Evolutionary conservation across 371 early-diverging fungal species (phyloP).

Genomic region (Homolaphlyctis polyrhiza): DNA sequence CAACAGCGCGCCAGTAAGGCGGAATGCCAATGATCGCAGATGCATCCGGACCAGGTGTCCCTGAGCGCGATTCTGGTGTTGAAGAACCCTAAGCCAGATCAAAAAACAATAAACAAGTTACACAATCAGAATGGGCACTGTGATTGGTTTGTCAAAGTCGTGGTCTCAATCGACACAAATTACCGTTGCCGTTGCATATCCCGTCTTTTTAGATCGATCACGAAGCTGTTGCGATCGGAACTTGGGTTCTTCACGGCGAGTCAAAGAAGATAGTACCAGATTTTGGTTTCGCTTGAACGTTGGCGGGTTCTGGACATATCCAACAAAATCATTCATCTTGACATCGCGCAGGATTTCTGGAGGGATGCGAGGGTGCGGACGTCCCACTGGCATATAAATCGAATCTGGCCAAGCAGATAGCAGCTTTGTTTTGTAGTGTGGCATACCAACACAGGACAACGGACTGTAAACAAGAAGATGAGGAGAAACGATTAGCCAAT

Average conservation of each 20-base stretch:
- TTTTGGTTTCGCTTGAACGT: slow-evolving; percentile 71
- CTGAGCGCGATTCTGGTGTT: too few species aligned
- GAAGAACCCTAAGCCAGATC: too few species aligned
- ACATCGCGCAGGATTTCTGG: slow-evolving; percentile 67
- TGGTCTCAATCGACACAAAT: too few species aligned
- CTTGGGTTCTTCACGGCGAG: slow-evolving; percentile 47
- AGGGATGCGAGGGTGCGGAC: slow-evolving; percentile 65
- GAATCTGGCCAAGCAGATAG: slow-evolving; percentile 69
- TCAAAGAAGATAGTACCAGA: not conserved
- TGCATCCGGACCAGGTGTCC: too few species aligned
- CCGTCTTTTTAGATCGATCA: slow-evolving; percentile 30
- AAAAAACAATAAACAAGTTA: not conserved
- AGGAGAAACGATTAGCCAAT: too few species aligned
- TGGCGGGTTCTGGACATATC: slow-evolving; percentile 83
- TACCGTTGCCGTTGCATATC: too few species aligned
- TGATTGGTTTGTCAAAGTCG: too few species aligned
- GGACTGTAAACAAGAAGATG: slow-evolving; percentile 48
- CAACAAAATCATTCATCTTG: slow-evolving; percentile 87
- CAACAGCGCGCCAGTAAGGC: slow-evolving; percentile 62
- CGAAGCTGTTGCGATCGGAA: slow-evolving; percentile 81
- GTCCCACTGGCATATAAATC: slow-evolving; percentile 59
- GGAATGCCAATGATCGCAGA: not conserved
- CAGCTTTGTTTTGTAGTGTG: slow-evolving; percentile 68
- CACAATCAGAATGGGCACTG: too few species aligned
- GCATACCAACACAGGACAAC: slow-evolving; percentile 73